Base-by-base conservation (phyloP, 176 grass and related monocot species). In the Triticum dicoccoides region DNA sequence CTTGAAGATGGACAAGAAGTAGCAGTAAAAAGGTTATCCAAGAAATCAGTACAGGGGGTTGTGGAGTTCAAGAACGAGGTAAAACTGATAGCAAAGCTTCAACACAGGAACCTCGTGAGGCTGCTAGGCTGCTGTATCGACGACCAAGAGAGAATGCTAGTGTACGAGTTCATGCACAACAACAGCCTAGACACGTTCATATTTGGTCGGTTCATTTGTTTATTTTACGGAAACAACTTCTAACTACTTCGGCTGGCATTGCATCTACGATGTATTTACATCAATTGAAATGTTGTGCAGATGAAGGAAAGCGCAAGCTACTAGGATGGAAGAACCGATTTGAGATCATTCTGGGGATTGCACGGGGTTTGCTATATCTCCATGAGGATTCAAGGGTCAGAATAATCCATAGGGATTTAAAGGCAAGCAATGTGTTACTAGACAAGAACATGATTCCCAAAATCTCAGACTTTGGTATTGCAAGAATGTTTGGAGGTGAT, bases 131-230 rank as follows among this genome's bases (percentile, higher is more conserved):
- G 88, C 64, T 90, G 88, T 83, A 77, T 90, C 71, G 64, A 76
- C 8, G 79, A 71, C 63, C 72, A 90, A 0, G 88, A 93, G 83
- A 68, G 91, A 39, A 79, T 93, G 34, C 69, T 93, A 6, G 78
- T 93, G 34, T 90, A 90, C 41, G 91, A 93, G 65, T 93, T 86
- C 73, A 82, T 93, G 88, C 82, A 82, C 68, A 93, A 93, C 72
- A 76, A 67, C 42, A 93, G 91, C 59, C 65, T 93, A 15, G 85
- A 93, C 73, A 77, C 72, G 0, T 88, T 90, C 78, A 85, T 93
- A 90, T 93, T 93, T 27, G 85, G 91, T 93, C 66, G 47, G 81
- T 4, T 78, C 32, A 20, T 12, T 49, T 29, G 81, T 4, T 78
- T 41, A 20, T 12, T 49, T 29, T 25, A 15, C 78, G 68, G 0